Conservation (phyloP, 78 protist genomes). For the Dictyostelium discoideum region DNA sequence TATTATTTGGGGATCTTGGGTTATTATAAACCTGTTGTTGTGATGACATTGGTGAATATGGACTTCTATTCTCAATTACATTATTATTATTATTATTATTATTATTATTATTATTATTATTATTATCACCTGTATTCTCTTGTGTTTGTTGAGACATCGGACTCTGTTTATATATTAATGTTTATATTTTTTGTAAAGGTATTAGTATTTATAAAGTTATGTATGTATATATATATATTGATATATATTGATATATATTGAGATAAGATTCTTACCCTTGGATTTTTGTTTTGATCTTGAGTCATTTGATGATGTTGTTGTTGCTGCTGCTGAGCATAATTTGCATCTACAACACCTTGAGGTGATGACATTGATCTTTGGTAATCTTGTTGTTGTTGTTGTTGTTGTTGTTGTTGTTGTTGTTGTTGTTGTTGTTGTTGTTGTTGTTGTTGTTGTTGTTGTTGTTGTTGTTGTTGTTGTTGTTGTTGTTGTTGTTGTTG, state of each 20-base stretch:
- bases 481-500: not conserved
- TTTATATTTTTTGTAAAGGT: not conserved
- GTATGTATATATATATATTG: no score
- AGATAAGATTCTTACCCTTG: not conserved
- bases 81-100: not conserved
- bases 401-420: not conserved
- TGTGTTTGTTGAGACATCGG: not conserved
- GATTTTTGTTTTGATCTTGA: not conserved
- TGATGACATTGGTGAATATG: not conserved
- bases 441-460: not conserved
- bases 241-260: no score
- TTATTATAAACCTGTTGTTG: not conserved
- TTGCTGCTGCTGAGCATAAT: not conserved
- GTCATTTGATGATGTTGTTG: not conserved
- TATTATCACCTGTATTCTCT: not conserved
- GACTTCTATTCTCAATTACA: not conserved
- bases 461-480: not conserved
- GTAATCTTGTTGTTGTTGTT: not conserved
- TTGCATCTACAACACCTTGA: not conserved
- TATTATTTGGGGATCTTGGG: not conserved
- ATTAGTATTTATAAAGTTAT: not conserved
- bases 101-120: not conserved
- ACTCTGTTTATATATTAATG: not conserved
- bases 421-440: not conserved
- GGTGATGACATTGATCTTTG: not conserved